Evolutionary conservation across 805 yeast species (phyloP).

Genomic region (Metschnikowia gelsemii): DNA sequence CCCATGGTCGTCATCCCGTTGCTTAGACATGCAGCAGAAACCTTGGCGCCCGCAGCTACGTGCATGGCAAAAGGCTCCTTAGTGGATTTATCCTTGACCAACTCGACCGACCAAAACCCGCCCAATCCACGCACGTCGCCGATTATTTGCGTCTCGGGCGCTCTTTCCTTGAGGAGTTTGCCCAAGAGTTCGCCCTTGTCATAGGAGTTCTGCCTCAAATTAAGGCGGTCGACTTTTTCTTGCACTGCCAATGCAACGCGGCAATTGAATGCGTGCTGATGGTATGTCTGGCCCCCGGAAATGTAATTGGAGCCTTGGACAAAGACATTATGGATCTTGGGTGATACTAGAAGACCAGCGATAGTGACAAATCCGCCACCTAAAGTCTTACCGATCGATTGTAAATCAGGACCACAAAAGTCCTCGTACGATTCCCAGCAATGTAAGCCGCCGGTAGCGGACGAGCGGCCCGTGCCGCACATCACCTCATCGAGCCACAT

Average conservation of each 20-base stretch:
- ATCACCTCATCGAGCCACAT: conserved; percentile 55
- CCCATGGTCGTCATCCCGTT: conserved; percentile 52
- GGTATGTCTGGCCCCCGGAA: conserved; percentile 20
- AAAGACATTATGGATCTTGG: conserved; percentile 17
- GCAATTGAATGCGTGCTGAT: conserved; percentile 21
- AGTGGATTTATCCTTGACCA: conserved; percentile 52
- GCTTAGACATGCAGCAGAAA: conserved; percentile 36
- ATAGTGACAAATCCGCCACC: conserved; percentile 20
- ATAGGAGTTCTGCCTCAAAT: conserved; percentile 16
- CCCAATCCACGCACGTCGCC: conserved; percentile 68
- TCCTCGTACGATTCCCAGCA: conserved; percentile 50
- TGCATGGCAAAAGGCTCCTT: conserved; percentile 47
- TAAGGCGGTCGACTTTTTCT: conserved; percentile 18
- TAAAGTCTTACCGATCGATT: conserved; percentile 20
- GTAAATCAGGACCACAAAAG: conserved; percentile 19
- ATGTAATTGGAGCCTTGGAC: conserved; percentile 17
- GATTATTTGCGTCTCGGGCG: conserved; percentile 25
- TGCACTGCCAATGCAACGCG: conserved; percentile 20
- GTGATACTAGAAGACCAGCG: conserved; percentile 20
- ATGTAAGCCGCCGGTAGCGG: conserved; percentile 42
- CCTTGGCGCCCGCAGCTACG: conserved; percentile 36
- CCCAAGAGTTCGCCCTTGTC: conserved; percentile 15
- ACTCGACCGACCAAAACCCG: conserved; percentile 57
- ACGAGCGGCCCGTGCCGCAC: conserved; percentile 55
- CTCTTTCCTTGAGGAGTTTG: conserved; percentile 8